Evolutionary conservation across 2,329 filamentous ascomycete genomes (phyloP), one percentile per base, ranked within the genome.

Genomic region (Albophoma yamanashiensis): DNA sequence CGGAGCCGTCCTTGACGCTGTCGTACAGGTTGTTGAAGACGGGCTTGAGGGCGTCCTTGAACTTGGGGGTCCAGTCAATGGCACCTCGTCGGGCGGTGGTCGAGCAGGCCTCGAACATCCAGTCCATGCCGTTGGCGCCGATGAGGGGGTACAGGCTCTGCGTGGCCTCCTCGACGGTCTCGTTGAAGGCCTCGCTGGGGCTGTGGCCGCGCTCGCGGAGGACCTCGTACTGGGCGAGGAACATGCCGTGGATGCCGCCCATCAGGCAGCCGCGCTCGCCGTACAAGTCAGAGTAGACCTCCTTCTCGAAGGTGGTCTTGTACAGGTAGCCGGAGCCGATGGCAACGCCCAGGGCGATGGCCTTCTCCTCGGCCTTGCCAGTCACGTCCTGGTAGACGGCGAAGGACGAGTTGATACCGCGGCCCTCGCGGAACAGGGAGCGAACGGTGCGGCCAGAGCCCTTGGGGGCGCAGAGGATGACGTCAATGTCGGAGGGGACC

Each of bases 171-270:
- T 99, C 94, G 68, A 99, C 94, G 68, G 94, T 99, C 91, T 99
- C 94, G 87, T 99, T 99, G 89, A 99, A 99, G 68, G 94, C 94
- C 83, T 99, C 94, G 71, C 89, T 93, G 76, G 94, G 94, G 79
- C 85, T 89, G 88, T 99, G 94, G 79, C 94, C 94, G 70, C 90
- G 89, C 88, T 99, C 94, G 74, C 94, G 92, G 79, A 99, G 92
- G 69, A 99, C 94, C 86, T 99, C 94, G 86, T 99, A 99, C 84
- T 99, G 94, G 64, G 94, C 94, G 69, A 99, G 91, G 90, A 99
- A 99, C 94, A 99, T 99, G 76, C 94, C 94, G 86, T 99, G 94
- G 80, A 99, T 99, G 79, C 94, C 94, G 71, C 94, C 94, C 94
- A 99, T 99, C 73, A 99, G 84, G 88, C 94, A 99, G 76, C 94